phyloP scores from a whole-genome alignment of 2,329 filamentous ascomycete species.

The Magnaporthiopsis poae region DNA sequence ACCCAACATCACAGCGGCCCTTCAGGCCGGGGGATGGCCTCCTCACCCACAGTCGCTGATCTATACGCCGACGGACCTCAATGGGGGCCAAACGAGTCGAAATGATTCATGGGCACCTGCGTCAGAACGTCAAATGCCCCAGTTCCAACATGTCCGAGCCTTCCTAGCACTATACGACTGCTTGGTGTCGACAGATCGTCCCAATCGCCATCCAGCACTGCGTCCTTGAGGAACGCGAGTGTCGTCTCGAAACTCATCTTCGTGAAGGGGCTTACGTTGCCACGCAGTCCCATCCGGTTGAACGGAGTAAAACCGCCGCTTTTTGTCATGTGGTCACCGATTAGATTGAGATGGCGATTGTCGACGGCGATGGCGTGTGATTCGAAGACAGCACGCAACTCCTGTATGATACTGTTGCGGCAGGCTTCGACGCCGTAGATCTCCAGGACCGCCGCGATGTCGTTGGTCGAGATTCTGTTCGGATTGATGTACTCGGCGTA shows the following conservation, averaged over 20 bases:
- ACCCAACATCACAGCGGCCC: too few species aligned
- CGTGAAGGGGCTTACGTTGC: constrained; percentile 81
- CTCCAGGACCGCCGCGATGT: constrained; percentile 73
- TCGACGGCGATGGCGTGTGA: constrained; percentile 90
- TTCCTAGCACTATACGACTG: constrained; percentile 78
- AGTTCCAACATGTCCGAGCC: constrained; percentile 73
- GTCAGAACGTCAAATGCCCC: constrained; percentile 84
- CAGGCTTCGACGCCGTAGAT: constrained; percentile 91
- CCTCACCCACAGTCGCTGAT: too few species aligned
- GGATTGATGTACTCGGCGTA: constrained; percentile 79
- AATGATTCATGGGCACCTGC: constrained; percentile 43
- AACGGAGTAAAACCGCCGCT: constrained; percentile 83
- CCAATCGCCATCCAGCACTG: constrained; percentile 79
- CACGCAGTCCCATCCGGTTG: constrained; percentile 77
- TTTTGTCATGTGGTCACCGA: constrained; percentile 96
- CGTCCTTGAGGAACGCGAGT: constrained; percentile 83
- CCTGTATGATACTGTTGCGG: constrained; percentile 73
- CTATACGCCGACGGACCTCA: constrained; percentile 11
- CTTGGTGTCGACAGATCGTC: constrained; percentile 81
- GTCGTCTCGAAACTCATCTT: constrained; percentile 99
- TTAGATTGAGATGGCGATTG: constrained; percentile 83
- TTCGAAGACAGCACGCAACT: constrained; percentile 76
- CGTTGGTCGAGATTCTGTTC: constrained; percentile 76
- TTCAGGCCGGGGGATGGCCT: too few species aligned
- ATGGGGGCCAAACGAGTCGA: constrained; percentile 18